Percentiles rank a stretch among this genome's conserved stretches.
These are phyloP conservation scores for Mangifera indica DNA, from an alignment of 345 rosid species.

Conservation along the genomic window DNA sequence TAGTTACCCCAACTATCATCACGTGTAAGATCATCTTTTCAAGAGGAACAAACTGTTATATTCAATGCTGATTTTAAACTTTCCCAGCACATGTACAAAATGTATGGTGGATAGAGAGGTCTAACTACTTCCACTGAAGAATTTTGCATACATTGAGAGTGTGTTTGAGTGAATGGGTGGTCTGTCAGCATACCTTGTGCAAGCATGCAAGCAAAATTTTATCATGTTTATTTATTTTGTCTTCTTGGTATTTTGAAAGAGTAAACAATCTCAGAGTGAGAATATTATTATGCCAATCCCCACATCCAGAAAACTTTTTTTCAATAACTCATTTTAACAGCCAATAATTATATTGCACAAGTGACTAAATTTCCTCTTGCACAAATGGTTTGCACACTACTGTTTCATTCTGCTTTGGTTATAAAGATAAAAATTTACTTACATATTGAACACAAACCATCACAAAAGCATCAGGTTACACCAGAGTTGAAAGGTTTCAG, in stretches of 20 bases:
- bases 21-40: not conserved
- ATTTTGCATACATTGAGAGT: not conserved
- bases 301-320: not conserved
- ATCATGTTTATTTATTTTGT: too few species aligned
- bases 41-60: not conserved
- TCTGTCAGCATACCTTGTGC: not conserved
- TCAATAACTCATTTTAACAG: not conserved
- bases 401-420: conserved; percentile 1
- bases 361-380: not conserved
- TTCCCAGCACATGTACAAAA: not conserved
- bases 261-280: too few species aligned
- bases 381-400: not conserved
- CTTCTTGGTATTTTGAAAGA: too few species aligned
- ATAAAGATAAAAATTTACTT: not conserved
- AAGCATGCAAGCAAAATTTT: too few species aligned
- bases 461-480: not conserved
- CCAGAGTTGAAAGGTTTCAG: not conserved
- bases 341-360: not conserved
- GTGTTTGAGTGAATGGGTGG: not conserved
- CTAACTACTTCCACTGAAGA: not conserved
- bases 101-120: not conserved
- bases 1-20: not conserved
- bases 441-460: conserved; percentile 11
- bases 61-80: not conserved
- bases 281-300: too few species aligned